Conservation (phyloP, 352 stramenopile genomes). For the Phytopythium boreale region DNA sequence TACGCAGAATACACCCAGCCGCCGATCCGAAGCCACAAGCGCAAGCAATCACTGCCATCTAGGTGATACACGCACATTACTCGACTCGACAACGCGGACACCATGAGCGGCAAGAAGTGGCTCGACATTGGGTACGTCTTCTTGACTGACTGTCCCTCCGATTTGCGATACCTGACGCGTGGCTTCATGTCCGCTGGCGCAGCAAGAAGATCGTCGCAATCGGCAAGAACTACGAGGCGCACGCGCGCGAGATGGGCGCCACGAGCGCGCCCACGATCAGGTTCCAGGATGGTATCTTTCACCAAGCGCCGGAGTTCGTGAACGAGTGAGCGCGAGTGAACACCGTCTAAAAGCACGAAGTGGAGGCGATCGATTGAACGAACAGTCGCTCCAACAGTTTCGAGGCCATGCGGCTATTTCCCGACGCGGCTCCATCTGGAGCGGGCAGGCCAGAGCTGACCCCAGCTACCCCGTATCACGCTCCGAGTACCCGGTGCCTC, state of each 20-base stretch:
- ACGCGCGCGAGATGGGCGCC: conserved; percentile 77
- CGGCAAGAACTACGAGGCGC: conserved; percentile 84
- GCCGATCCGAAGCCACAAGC: no score
- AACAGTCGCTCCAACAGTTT: conserved; percentile 1
- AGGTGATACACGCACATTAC: no score
- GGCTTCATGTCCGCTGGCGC: background rate
- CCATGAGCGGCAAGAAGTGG: conserved; percentile 49
- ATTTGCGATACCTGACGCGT: background rate
- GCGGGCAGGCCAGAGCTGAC: background rate
- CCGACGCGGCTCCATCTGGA: background rate
- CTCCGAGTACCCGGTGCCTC: background rate
- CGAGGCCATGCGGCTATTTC: background rate
- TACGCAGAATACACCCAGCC: no score
- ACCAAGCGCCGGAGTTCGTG: background rate
- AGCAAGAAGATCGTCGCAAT: conserved; percentile 85
- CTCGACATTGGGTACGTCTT: conserved; percentile 40
- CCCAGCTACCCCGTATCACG: background rate
- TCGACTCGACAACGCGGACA: no score
- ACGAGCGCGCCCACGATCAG: conserved; percentile 26
- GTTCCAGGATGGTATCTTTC: no score
- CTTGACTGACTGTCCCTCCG: background rate
- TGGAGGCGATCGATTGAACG: background rate
- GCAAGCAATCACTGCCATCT: no score
- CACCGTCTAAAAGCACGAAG: background rate
- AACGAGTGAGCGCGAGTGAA: background rate